Conservation (phyloP, 495 filamentous ascomycete species). For the Rhypophila decipiens region DNA sequence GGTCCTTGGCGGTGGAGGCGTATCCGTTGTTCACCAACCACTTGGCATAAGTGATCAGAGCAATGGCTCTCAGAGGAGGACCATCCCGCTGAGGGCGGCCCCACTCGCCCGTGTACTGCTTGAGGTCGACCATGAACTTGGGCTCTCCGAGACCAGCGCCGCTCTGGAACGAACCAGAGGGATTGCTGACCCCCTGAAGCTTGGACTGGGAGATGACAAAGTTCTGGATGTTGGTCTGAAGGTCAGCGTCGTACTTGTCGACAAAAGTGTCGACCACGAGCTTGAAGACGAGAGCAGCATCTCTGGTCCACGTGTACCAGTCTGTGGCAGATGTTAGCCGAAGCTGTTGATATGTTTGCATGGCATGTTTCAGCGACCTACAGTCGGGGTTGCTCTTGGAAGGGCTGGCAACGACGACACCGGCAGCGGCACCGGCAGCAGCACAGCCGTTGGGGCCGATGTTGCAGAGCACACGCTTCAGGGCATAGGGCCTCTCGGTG, state of each 20-base stretch:
- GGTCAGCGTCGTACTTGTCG: conserved; percentile 41
- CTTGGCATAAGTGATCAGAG: conserved; percentile 41
- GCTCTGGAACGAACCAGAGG: conserved; percentile 46
- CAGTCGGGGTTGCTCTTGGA: conserved; percentile 54
- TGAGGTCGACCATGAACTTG: conserved; percentile 55
- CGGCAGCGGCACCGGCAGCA: conserved; percentile 39
- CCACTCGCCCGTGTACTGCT: conserved; percentile 58
- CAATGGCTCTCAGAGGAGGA: conserved; percentile 61
- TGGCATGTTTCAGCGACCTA: conserved; percentile 26
- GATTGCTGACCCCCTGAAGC: conserved; percentile 55
- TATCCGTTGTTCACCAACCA: conserved; percentile 46
- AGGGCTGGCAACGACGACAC: conserved; percentile 58
- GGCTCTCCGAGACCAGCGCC: conserved; percentile 53
- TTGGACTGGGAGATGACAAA: conserved; percentile 54
- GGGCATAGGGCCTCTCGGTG: conserved; percentile 46
- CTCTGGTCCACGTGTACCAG: conserved; percentile 67
- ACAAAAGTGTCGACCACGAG: conserved; percentile 53
- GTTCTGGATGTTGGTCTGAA: conserved; percentile 51
- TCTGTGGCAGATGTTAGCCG: conserved; percentile 28
- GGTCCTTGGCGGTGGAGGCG: conserved; percentile 25
- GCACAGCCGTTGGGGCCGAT: conserved; percentile 51
- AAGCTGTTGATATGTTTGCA: neutral
- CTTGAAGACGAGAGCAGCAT: conserved; percentile 60
- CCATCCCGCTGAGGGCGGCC: conserved; percentile 69
- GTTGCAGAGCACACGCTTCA: conserved; percentile 50